These are phyloP conservation scores for Rhypophila decipiens DNA, from an alignment of 495 filamentous ascomycete genomes.

Conservation along the genomic window DNA sequence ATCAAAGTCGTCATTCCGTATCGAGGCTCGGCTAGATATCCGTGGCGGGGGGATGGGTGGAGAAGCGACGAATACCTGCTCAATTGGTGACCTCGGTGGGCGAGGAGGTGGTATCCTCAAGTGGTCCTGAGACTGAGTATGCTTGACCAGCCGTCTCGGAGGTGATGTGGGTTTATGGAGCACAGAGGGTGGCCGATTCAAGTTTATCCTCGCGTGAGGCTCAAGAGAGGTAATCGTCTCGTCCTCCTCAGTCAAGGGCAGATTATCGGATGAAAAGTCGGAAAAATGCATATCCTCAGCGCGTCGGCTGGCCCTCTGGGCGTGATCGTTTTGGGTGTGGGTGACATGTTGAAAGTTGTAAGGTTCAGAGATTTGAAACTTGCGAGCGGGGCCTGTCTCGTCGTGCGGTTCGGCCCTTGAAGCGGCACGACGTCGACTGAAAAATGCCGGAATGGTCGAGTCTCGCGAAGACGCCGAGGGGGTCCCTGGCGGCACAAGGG, in stretches of 20 bases:
- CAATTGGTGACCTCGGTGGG: conserved; percentile 40
- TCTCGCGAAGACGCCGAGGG: conserved; percentile 24
- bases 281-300: conserved; percentile 59
- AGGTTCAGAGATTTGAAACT: conserved; percentile 64
- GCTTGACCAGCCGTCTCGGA: conserved; percentile 29
- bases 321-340: conserved; percentile 62
- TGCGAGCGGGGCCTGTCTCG: conserved; percentile 23
- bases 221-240: not conserved
- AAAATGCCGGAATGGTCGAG: conserved; percentile 36
- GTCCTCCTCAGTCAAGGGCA: conserved; percentile 27
- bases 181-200: conserved; percentile 15
- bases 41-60: conserved; percentile 36
- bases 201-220: conserved; percentile 5
- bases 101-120: conserved; percentile 40
- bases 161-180: conserved; percentile 16
- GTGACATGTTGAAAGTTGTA: conserved; percentile 87
- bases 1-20: conserved; percentile 36
- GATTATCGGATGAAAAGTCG: conserved; percentile 53
- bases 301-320: conserved; percentile 51
- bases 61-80: conserved; percentile 18
- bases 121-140: conserved; percentile 42
- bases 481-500: conserved; percentile 9
- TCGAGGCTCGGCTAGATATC: conserved; percentile 43
- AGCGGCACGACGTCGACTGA: conserved; percentile 32
- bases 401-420: conserved; percentile 24